Base-by-base conservation (phyloP, 2,329 filamentous ascomycete genomes). In the Xylaria sp. region DNA sequence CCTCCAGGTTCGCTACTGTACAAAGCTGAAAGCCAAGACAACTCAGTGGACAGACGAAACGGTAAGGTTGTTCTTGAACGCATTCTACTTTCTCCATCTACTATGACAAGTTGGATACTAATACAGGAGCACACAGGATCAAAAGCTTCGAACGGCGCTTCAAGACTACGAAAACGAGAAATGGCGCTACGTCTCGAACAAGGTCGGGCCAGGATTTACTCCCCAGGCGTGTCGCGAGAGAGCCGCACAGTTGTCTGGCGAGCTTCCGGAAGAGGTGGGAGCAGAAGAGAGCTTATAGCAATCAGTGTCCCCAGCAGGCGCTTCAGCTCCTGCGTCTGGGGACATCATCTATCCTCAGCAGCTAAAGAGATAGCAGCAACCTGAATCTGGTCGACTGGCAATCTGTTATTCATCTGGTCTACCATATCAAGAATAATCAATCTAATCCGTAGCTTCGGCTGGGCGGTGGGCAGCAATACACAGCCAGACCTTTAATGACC, bases 41-140 rank as follows among this genome's bases (percentile, higher is more conserved):
- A 96, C 92, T 12, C 87, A 92, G 72, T 97, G 94, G 94, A 96
- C 91, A 53, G 92, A 96, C 68, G 93, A 97, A 74, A 95, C 92
- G 82, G 94, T 97, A 83, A 80, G 89, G 76, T 63, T 23, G n/a
- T 38, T 43, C 17, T 49, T 19, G 38, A 60, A 14, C 19, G 42
- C 28, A 21, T 15, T 4, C 19, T 9, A 8, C 46, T 9, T 17
- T 38, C 38, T 33, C 19, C 31, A 19, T 25, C 23, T 15, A 23
- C 4, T 14, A 37, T 43, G 12, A 19, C 14, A 38, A 17, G 33
- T n/a, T n/a, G 6, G 21, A 49, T 66, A 49, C 67, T 69, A 65
- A 67, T 35, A 43, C 15, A 53, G 17, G 38, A 33, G 60, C 65
- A 31, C 58, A 51, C 74, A 94, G 92, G 88, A 94, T 69, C 84